Conservation (phyloP, 2,329 filamentous ascomycete genomes). For the Talaromyces albobiverticillius region DNA sequence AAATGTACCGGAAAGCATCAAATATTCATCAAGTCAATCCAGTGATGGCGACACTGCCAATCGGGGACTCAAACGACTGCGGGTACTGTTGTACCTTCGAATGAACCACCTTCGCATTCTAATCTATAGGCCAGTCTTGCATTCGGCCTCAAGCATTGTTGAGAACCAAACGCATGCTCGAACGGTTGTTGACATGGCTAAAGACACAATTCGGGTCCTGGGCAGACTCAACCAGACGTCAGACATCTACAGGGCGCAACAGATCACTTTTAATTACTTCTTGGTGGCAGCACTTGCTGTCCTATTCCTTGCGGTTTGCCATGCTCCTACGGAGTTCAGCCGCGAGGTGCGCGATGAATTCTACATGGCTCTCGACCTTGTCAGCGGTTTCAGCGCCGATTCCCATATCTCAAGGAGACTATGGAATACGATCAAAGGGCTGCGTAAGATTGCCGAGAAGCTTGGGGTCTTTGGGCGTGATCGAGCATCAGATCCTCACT, state of each 20-base stretch:
- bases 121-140: conserved; percentile 82
- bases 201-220: conserved; percentile 62
- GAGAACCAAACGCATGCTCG: conserved; percentile 71
- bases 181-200: conserved; percentile 63
- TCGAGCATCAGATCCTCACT: conserved; percentile 55
- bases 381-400: conserved; percentile 60
- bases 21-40: conserved; percentile 57
- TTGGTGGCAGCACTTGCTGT: conserved; percentile 62
- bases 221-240: conserved; percentile 60
- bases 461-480: conserved; percentile 51
- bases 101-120: conserved; percentile 88
- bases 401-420: conserved; percentile 61
- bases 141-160: conserved; percentile 79
- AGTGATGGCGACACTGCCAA: conserved; percentile 50
- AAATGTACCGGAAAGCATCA: conserved; percentile 61
- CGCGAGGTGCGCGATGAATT: conserved; percentile 63
- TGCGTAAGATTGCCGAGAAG: conserved; percentile 62
- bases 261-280: conserved; percentile 66
- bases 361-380: conserved; percentile 63
- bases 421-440: conserved; percentile 62
- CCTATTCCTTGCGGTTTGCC: conserved; percentile 62
- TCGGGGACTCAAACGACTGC: conserved; percentile 69
- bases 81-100: conserved; percentile 79
- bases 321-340: conserved; percentile 61
- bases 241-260: conserved; percentile 62